Base-by-base conservation (phyloP, 1,139 yeast genomes). In the Taphrina confusa region DNA sequence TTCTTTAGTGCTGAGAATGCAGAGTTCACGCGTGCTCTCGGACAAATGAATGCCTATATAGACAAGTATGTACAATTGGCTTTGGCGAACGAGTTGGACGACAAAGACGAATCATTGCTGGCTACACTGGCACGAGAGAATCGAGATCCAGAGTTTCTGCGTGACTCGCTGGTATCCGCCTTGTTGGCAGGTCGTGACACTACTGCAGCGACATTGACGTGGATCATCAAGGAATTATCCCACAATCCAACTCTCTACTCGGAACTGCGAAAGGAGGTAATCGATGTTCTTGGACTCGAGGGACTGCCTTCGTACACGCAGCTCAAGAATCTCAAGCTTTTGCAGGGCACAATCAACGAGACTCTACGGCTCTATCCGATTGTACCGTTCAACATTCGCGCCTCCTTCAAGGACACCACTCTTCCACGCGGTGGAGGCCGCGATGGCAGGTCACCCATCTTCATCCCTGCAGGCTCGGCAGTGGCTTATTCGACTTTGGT, bases 401-500 rank as follows among this genome's bases (percentile, higher is more conserved):
- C 72, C 39, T 78, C 82, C 22, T 71, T 73, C 11, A 74, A 70
- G 58, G 77, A 77, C 64, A 80, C 83, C 3, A 74, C 78, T 4
- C 71, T 80, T 51, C 84, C 84, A 31, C 71, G 72, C 40, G 84
- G 84, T 22, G 83, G 83, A 28, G 84, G 83, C 4, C 67, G 71
- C 1, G 77, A 78, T 59, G 78, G 74, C 11, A 57, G 63, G 11
- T 60, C 71, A 16, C 84, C 84, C 11, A 65, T 80, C 4, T 52
- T 74, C 75, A 70, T 81, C 34, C 74, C 74, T 50, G 79, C 79
- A 74, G 78, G 83, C 39, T 74, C 79, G 5, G 70, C 73, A 12
- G 76, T 80, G 34, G 72, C 73, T 23, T 82, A 80, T 69, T 65
- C 75, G 23, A 78, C 78, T 9, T 79, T 74, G 65, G 68, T 74